Conservation (phyloP, 805 yeast species). For the Candida qinlingensis region DNA sequence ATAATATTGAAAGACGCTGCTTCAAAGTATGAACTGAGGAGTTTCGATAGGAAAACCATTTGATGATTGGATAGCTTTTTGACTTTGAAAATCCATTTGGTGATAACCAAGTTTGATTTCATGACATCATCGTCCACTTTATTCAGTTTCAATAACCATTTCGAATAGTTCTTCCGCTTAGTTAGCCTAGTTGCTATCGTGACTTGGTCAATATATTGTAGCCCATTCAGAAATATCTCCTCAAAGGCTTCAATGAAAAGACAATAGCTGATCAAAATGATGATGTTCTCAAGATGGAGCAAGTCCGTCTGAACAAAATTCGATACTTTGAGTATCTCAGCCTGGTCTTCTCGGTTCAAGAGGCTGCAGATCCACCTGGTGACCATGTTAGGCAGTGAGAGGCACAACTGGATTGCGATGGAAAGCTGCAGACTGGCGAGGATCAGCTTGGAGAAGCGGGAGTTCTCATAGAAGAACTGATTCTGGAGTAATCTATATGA, state of each 20-base stretch:
- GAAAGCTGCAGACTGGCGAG: slow-evolving; percentile 10
- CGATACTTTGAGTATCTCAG: background rate
- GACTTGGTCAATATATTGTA: slow-evolving; percentile 10
- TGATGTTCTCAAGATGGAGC: slow-evolving; percentile 2
- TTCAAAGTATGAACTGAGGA: slow-evolving; percentile 1
- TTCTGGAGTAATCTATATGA: slow-evolving; percentile 14
- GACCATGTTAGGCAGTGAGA: slow-evolving; percentile 2
- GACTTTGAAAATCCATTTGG: background rate
- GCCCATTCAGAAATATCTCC: slow-evolving; percentile 9
- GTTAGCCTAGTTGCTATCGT: background rate
- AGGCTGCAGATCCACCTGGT: background rate
- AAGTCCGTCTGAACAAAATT: background rate
- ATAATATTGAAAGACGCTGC: background rate
- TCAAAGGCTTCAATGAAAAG: slow-evolving; percentile 8
- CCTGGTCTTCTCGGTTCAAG: background rate
- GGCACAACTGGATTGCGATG: slow-evolving; percentile 1
- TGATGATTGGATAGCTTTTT: slow-evolving; percentile 2
- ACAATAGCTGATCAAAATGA: slow-evolving; percentile 2
- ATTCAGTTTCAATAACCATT: slow-evolving; percentile 1
- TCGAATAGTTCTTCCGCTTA: background rate
- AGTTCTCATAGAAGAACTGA: slow-evolving; percentile 11
- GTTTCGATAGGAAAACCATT: background rate
- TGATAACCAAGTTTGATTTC: background rate
- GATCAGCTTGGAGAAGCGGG: slow-evolving; percentile 10
- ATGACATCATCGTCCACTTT: background rate